Percentiles rank a stretch among this genome's conserved stretches.
Conservation (phyloP, 352 stramenopile genomes). For the Phytophthora sojae region DNA sequence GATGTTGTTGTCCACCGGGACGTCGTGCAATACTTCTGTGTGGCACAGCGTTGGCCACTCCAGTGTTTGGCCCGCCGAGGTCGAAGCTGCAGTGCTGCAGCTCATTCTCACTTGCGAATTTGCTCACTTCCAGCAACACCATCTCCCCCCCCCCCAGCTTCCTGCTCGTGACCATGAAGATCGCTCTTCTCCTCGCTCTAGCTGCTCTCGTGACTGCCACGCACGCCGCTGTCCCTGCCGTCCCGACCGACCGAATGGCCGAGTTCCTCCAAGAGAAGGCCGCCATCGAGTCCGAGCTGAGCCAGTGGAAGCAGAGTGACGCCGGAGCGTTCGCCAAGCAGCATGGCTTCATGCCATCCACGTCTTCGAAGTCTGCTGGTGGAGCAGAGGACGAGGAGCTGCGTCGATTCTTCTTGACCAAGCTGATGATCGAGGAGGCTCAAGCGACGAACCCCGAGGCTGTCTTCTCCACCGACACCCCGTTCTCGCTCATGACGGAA, state of each 20-base stretch:
- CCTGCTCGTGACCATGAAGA: conserved; percentile 39
- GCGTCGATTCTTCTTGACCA: conserved; percentile 66
- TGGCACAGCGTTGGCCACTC: background rate
- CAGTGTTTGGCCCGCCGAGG: background rate
- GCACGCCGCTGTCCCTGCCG: conserved; percentile 21
- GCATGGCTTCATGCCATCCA: conserved; percentile 48
- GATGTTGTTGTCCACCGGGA: conserved; percentile 7
- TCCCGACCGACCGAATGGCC: conserved; percentile 41
- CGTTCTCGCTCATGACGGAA: conserved; percentile 79
- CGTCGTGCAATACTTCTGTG: background rate
- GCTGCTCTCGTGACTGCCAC: conserved; percentile 24
- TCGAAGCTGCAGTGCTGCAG: background rate
- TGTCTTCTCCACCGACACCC: conserved; percentile 69
- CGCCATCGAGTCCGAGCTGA: conserved; percentile 49
- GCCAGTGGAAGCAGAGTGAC: conserved; percentile 58
- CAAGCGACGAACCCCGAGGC: conserved; percentile 65
- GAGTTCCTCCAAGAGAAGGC: conserved; percentile 61
- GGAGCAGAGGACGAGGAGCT: conserved; percentile 52
- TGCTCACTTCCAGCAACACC: conserved; percentile 34
- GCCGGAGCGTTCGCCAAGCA: conserved; percentile 57
- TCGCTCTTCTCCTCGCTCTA: conserved; percentile 37
- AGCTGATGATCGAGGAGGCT: conserved; percentile 62
- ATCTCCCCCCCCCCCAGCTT: background rate
- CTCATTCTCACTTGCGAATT: conserved; percentile 47
- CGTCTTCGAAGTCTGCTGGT: background rate